Evolutionary conservation across 2,329 filamentous ascomycete genomes (phyloP), one percentile per base, ranked within the genome.

Genomic region (Pseudogymnoascus sp.): DNA sequence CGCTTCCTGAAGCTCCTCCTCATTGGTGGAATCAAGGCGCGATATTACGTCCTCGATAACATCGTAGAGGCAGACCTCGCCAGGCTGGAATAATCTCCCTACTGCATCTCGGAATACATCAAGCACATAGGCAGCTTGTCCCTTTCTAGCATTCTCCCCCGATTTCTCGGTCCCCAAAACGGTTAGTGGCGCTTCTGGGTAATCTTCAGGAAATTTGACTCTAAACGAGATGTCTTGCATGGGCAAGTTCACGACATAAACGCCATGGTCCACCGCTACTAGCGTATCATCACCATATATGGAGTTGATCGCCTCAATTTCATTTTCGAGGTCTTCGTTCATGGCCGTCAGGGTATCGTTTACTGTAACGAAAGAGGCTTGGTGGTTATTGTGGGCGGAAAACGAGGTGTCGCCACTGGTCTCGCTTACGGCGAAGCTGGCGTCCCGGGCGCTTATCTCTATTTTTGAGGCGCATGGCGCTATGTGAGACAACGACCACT

Each of bases 51-150:
- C 87, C 69, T 96, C 92, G 37, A 97, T 81, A n/a, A 95, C 81
- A 71, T 97, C 93, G 69, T 92, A 99, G 2, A 99, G 77, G 69
- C 92, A 97, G 20, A 96, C 91, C 59, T 85, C 81, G 0, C 91
- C 92, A 0, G 85, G 82, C 59, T 82, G 79, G 72, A 87, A 96
- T 4, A 89, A 81, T n/a, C 79, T 77, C 1, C 77, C 79, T 33
- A 97, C 75, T 0, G 87, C 86, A 36, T 85, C 78, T 30, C 86
- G 79, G 62, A 94, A 86, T 2, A 89, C 74, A 2, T 83, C 81
- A n/a, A 92, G 79, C 58, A 91, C 83, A 59, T 84, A 79, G 58
- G 83, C 85, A 1, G 90, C 91, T 64, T 89, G 85, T 37, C 92
- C 90, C 69, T 85, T 85, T 58, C 81, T 82, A 18, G 86, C 82